phyloP scores from a whole-genome alignment of 2,329 filamentous ascomycete genomes.

The Colletotrichum sp. region DNA sequence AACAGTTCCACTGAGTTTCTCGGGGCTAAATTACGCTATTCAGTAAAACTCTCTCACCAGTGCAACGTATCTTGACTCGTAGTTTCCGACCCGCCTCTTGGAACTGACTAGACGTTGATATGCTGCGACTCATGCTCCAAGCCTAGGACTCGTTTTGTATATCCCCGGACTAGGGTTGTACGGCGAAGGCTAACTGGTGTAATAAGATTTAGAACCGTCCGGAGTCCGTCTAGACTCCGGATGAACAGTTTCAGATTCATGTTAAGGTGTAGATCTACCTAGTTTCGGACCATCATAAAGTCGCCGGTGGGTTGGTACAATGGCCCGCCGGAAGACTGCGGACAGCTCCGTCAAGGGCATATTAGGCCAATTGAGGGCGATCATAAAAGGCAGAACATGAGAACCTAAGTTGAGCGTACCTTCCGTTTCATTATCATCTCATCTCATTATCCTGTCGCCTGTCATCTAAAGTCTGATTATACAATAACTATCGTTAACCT shows the following conservation, averaged over 20 bases:
- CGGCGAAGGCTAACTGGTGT: not conserved
- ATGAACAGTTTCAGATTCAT: not conserved
- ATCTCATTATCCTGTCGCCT: rapidly evolving
- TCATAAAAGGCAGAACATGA: rapidly evolving
- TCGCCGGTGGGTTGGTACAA: not conserved
- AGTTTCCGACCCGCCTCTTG: not conserved
- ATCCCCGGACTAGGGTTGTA: not conserved
- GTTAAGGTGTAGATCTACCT: not conserved
- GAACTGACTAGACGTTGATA: not conserved
- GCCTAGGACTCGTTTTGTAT: not conserved
- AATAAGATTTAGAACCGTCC: not conserved
- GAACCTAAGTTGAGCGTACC: not conserved
- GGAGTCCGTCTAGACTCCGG: not conserved
- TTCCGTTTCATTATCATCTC: not conserved
- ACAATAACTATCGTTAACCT: not conserved
- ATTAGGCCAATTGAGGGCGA: rapidly evolving
- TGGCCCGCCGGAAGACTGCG: not conserved
- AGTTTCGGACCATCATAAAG: not conserved
- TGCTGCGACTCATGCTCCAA: not conserved
- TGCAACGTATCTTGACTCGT: not conserved
- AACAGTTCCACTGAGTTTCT: not conserved
- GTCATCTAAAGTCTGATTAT: not conserved
- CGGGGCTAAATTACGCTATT: rapidly evolving
- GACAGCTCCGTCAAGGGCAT: not conserved
- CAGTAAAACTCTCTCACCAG: not conserved